These are phyloP conservation scores for Penicillium sp. DNA, from an alignment of 2,329 filamentous ascomycete genomes.

Conservation along the genomic window DNA sequence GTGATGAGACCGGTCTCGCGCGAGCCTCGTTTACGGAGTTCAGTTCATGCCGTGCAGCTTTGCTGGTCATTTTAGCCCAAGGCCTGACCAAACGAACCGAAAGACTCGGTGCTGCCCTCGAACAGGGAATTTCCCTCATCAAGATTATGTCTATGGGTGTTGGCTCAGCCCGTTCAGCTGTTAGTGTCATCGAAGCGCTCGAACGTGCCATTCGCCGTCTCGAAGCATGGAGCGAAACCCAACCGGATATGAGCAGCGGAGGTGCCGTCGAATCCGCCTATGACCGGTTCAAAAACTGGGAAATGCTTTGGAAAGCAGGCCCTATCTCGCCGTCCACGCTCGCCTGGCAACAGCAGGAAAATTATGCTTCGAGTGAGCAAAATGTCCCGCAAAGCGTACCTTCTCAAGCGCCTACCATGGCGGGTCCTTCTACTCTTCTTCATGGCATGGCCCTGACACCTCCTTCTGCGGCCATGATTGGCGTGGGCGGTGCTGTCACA, in stretches of 20 bases:
- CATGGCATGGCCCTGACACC: conserved; percentile 25
- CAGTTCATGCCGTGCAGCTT: conserved; percentile 54
- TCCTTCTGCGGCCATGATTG: conserved; percentile 10
- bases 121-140: conserved; percentile 52
- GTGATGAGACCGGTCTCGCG: conserved; percentile 53
- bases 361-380: conserved; percentile 11
- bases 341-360: conserved; percentile 26
- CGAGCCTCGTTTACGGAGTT: conserved; percentile 58
- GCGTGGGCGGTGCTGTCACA: conserved; percentile 2
- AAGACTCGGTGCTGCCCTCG: conserved; percentile 46
- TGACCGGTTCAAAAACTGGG: conserved; percentile 53
- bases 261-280: conserved; percentile 49
- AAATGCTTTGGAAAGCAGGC: conserved; percentile 49
- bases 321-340: conserved; percentile 36
- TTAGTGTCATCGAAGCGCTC: conserved; percentile 54
- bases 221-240: conserved; percentile 43
- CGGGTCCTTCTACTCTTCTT: conserved; percentile 15
- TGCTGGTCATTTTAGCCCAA: conserved; percentile 49
- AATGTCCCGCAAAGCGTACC: conserved; percentile 9
- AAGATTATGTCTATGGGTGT: conserved; percentile 55
- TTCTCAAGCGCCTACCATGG: conserved; percentile 8
- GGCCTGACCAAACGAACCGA: conserved; percentile 42
- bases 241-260: conserved; percentile 29
- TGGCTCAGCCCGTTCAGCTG: conserved; percentile 53
- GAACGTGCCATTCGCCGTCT: conserved; percentile 50